phyloP scores from a whole-genome alignment of 352 stramenopile species.

The Pythium monospermum region DNA sequence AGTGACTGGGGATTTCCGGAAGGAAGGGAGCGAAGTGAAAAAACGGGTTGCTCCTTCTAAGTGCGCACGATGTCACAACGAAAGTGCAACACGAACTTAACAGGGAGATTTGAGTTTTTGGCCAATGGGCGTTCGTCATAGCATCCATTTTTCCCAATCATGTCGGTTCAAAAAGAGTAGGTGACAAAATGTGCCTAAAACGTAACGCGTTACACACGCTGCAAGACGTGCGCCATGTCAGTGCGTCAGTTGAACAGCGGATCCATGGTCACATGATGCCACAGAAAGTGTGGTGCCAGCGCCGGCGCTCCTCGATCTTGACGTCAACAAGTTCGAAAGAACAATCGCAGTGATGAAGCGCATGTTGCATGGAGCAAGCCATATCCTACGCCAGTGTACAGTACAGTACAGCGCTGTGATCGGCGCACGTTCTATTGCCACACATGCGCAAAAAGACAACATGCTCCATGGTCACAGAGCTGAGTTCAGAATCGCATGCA shows the following conservation, averaged over 20 bases:
- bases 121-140: constrained; percentile 1
- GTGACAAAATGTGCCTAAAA: constrained; percentile 20
- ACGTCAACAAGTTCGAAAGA: constrained; percentile 2
- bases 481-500: too few relatives aligned
- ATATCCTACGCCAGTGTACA: too few relatives aligned
- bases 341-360: too few relatives aligned
- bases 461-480: too few relatives aligned
- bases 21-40: constrained; percentile 7
- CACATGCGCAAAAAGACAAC: too few relatives aligned
- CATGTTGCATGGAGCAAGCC: too few relatives aligned
- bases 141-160: neutral
- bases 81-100: constrained; percentile 22
- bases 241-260: constrained; percentile 15
- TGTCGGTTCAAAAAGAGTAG: constrained; percentile 5
- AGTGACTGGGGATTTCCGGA: constrained; percentile 4
- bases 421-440: too few relatives aligned
- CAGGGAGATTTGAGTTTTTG: too few relatives aligned
- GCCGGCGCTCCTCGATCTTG: neutral
- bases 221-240: constrained; percentile 15
- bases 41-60: constrained; percentile 10
- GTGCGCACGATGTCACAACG: constrained; percentile 4
- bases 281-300: too few relatives aligned
- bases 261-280: constrained; percentile 14
- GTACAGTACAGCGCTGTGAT: too few relatives aligned
- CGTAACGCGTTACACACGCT: constrained; percentile 6